Percentiles rank a stretch among this genome's conserved stretches.
Evolutionary conservation across 768 basidiomycete species (phyloP).

Genomic region (Termitomyces sp.): DNA sequence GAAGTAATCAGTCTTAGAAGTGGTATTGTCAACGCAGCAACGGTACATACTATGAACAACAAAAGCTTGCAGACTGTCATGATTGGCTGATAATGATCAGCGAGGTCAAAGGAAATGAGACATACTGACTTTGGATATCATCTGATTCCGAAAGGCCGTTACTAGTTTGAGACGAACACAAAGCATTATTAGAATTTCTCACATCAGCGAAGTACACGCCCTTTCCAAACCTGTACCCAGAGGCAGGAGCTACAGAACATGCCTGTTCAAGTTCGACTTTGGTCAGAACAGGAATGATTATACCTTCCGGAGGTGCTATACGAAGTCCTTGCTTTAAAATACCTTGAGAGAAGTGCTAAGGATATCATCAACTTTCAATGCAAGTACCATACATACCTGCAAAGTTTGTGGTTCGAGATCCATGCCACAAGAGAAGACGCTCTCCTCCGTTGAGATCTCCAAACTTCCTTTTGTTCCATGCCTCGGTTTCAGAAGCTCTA

Average conservation of each 20-base stretch:
- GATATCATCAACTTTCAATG: neutral
- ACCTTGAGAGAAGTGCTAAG: constrained; percentile 25
- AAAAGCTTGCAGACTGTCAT: constrained; percentile 57
- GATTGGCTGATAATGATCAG: neutral
- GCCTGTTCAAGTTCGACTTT: neutral
- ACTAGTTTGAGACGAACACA: neutral
- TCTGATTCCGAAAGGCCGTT: constrained; percentile 29
- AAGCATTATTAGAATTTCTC: constrained; percentile 15
- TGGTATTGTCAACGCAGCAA: neutral
- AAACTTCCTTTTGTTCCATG: constrained; percentile 44
- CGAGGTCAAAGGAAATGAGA: neutral
- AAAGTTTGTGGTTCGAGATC: constrained; percentile 61
- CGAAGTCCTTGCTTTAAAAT: constrained; percentile 61
- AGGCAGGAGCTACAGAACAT: constrained; percentile 38
- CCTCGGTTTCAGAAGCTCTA: constrained; percentile 23
- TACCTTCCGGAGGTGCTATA: constrained; percentile 64
- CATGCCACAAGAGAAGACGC: constrained; percentile 60
- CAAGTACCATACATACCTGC: constrained; percentile 32
- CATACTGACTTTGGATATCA: constrained; percentile 55
- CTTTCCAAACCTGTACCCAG: constrained; percentile 66
- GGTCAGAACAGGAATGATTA: neutral
- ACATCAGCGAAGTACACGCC: constrained; percentile 66
- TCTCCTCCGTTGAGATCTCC: constrained; percentile 43
- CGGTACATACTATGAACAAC: constrained; percentile 41
- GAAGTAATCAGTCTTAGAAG: constrained; percentile 9